Evolutionary conservation across 148 eudicot species (phyloP).

Genomic region (Fagopyrum homotropicum): DNA sequence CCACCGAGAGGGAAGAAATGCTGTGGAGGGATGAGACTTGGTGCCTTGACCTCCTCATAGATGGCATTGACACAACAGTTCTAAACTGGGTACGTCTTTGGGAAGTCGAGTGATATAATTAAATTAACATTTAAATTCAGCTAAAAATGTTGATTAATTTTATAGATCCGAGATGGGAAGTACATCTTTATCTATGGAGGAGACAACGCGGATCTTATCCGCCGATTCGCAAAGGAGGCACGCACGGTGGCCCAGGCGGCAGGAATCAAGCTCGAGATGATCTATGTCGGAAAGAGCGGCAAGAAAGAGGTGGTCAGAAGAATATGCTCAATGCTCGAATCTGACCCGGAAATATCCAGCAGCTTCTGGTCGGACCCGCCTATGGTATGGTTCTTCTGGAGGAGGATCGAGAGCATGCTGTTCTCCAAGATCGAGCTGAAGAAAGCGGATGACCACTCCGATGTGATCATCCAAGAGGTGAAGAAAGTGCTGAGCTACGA

Average conservation of each 20-base stretch:
- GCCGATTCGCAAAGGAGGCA: conserved; percentile 31
- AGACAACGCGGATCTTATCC: conserved; percentile 36
- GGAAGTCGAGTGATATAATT: too few species aligned
- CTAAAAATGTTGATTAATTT: not conserved
- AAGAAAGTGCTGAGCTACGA: conserved; percentile 45
- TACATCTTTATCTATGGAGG: conserved; percentile 45
- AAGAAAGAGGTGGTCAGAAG: conserved; percentile 26
- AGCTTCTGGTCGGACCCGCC: conserved; percentile 20
- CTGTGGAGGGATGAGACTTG: conserved; percentile 60
- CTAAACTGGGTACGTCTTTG: conserved; percentile 36
- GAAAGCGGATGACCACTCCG: conserved; percentile 21
- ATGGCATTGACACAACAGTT: conserved; percentile 41
- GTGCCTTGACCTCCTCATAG: conserved; percentile 53
- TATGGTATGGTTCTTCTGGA: conserved; percentile 36
- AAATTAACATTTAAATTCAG: too few species aligned
- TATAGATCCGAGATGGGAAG: conserved; percentile 35
- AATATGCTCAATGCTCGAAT: conserved; percentile 21
- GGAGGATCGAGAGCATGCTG: conserved; percentile 40
- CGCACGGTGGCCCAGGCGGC: conserved; percentile 18
- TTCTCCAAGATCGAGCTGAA: conserved; percentile 33
- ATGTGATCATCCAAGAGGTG: conserved; percentile 34
- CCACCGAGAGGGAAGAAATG: conserved; percentile 37
- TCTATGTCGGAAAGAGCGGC: conserved; percentile 38
- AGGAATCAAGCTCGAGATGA: conserved; percentile 27
- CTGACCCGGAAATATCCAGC: conserved; percentile 23